Base-by-base conservation (phyloP, 139 green algal genomes). In the Tetradesmus obliquus region DNA sequence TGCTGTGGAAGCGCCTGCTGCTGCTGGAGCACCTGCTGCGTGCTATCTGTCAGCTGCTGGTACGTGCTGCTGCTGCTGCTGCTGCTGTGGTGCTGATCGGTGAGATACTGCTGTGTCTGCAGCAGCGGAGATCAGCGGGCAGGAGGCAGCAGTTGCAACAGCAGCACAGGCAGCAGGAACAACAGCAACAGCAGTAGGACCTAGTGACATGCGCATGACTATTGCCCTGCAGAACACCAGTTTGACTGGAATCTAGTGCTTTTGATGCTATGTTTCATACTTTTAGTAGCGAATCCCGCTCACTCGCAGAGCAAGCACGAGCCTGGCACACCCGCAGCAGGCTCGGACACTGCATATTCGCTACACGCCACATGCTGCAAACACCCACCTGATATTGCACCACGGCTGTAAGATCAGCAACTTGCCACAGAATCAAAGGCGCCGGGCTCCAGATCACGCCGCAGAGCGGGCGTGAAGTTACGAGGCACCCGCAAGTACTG, bases 301-400 rank as follows among this genome's bases (percentile, higher is more conserved):
- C 17, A n/a, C 5, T 3, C n/a, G 66, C 66, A 76, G 66, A n/a
- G 17, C 66, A 76, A 24, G n/a, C 66, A 19, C 66, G 17, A 76
- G 66, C 66, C 66, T 76, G 66, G 66, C 66, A 13, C 5, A 24
- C 17, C 7, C n/a, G 66, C 62, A 72, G 62, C 66, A 76, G 17
- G 66, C 66, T 76, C 66, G 66, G 66, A 76, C 66, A 76, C 66
- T 76, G 66, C 66, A 76, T 76, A 76, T 76, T 76, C 66, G 66
- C n/a, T 24, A 76, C 66, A 76, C n/a, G 66, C 66, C 66, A 6
- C 66, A 24, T 76, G 66, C 66, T 76, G 66, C 66, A 19, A 17
- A 76, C 3, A 17, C 66, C n/a, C 15, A 76, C 66, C 66, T n/a
- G 66, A 8, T n/a, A 76, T 76, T 3, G 5, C 15, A 76, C 66